Evolutionary conservation across 2,329 filamentous ascomycete species (phyloP), one percentile per base, ranked within the genome.

Genomic region (Colletotrichum sp.): DNA sequence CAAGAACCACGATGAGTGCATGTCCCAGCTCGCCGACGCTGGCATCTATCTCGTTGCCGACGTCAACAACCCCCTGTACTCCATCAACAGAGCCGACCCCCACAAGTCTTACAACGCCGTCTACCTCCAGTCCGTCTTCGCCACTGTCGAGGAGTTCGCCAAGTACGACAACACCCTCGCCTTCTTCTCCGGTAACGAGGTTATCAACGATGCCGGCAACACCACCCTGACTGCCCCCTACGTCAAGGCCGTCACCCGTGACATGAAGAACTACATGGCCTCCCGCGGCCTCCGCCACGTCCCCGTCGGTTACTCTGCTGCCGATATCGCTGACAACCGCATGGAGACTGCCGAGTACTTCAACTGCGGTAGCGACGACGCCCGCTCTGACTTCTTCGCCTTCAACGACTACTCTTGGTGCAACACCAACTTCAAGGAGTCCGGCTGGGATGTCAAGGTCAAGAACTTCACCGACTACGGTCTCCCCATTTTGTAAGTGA

Each of bases 381-480:
- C 94, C 87, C 93, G 96, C 80, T 95, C 93, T 80, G 96, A 98
- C 86, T 96, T 96, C 88, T 96, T 96, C 82, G 94, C 93, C 76
- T 96, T 96, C 87, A 97, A 97, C 87, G 95, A 96, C 86, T 96
- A 96, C 87, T 96, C 95, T 4, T 96, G 93, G 94, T 96, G 95
- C 85, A 93, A 93, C 78, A 93, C 92, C 63, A 89, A 92, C 79
- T 96, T 94, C 87, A 84, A 85, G 63, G 88, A 86, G 61, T 93
- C 96, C 55, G 95, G 95, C 79, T 98, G 96, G 95, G 91, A 95
- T 84, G 85, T 93, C 83, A 98, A 98, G 91, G 96, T 98, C 77
- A 90, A 94, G 89, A 95, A 94, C 87, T 98, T 96, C 86, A 93
- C 91, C 78, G 92, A 94, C 84, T 98, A 98, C 84, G 95, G 95